Evolutionary conservation across 2,329 filamentous ascomycete species (phyloP).

Genomic region (Myriangium duriaei): DNA sequence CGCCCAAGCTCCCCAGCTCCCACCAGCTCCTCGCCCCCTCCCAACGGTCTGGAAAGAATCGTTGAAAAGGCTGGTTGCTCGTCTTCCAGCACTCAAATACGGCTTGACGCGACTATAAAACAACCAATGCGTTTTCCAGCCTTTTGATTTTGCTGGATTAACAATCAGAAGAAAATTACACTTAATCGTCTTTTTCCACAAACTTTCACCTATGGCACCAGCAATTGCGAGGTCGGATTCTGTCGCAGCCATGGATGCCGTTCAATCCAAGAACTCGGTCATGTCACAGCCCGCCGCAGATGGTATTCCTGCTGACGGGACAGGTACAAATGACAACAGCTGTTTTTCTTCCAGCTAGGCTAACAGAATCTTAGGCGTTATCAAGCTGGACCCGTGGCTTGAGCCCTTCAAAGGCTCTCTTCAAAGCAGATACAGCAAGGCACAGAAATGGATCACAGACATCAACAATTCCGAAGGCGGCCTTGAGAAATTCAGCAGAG

Average conservation of each 20-base stretch:
- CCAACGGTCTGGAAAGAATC: not conserved
- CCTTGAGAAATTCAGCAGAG: conserved; percentile 80
- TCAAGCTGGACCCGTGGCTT: conserved; percentile 81
- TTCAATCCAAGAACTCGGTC: conserved; percentile 36
- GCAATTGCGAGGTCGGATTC: conserved; percentile 7
- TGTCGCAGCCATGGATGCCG: conserved; percentile 20
- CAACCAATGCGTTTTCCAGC: too few species aligned
- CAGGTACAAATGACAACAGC: conserved; percentile 41
- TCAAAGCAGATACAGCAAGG: conserved; percentile 61
- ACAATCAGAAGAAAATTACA: too few species aligned
- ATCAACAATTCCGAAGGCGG: conserved; percentile 79
- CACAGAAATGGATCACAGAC: conserved; percentile 74
- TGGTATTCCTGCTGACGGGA: conserved; percentile 54
- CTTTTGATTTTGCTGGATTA: too few species aligned
- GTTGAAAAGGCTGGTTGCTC: not conserved
- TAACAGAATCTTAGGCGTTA: conserved; percentile 50
- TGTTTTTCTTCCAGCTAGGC: conserved; percentile 14
- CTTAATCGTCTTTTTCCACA: too few species aligned
- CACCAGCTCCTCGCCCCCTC: not conserved
- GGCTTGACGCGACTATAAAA: not conserved
- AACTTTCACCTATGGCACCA: not conserved
- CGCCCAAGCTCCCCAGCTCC: too few species aligned
- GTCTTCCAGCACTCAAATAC: not conserved
- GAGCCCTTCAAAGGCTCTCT: conserved; percentile 70
- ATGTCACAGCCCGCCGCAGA: conserved; percentile 34